Conservation (phyloP, 2,329 filamentous ascomycete genomes). For the Epichloe hybrida region DNA sequence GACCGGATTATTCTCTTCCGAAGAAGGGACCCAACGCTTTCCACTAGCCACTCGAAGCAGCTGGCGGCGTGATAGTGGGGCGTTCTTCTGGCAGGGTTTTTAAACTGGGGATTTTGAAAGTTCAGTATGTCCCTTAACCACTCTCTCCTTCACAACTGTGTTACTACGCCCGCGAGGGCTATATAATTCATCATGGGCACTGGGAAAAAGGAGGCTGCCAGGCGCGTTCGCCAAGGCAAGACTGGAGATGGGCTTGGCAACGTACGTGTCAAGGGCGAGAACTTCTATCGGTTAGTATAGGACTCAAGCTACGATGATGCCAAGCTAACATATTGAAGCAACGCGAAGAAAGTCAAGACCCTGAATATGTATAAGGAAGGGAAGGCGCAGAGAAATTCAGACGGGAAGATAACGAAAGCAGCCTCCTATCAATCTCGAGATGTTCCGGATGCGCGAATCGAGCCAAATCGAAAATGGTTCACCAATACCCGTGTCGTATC, state of each 20-base stretch:
- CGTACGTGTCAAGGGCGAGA: constrained; percentile 89
- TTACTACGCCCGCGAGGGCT: neutral
- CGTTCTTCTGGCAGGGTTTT: neutral
- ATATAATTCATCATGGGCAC: constrained; percentile 53
- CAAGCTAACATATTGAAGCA: constrained; percentile 18
- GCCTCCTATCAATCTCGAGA: constrained; percentile 76
- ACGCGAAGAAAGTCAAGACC: constrained; percentile 77
- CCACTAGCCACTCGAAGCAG: neutral
- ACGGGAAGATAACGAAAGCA: constrained; percentile 72
- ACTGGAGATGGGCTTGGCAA: constrained; percentile 78
- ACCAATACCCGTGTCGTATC: constrained; percentile 82
- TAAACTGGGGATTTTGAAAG: neutral
- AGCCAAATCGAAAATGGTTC: constrained; percentile 97
- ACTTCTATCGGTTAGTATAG: constrained; percentile 69
- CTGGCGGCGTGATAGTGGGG: neutral
- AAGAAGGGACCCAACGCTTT: neutral
- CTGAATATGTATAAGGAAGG: constrained; percentile 87
- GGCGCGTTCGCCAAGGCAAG: constrained; percentile 77
- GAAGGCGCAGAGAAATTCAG: constrained; percentile 66
- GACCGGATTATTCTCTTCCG: constrained; percentile 3
- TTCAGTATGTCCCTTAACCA: neutral
- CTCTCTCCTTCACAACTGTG: neutral
- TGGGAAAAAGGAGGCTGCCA: constrained; percentile 78
- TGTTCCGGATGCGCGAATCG: constrained; percentile 69
- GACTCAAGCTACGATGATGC: constrained; percentile 1